Conservation (phyloP, 78 protist species). For the Guillardia theta region DNA sequence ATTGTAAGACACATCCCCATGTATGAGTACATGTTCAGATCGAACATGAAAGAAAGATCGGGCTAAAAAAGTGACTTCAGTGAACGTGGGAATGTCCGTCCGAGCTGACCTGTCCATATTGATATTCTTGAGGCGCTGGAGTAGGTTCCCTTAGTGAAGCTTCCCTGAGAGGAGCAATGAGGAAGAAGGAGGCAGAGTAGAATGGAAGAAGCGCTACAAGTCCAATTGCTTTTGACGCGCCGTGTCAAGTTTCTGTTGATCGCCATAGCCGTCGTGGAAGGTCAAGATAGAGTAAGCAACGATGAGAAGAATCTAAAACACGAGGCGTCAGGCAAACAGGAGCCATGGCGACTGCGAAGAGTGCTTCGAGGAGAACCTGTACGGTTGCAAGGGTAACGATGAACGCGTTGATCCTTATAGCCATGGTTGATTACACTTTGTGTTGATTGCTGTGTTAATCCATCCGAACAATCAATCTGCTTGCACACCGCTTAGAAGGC, state of each 20-base stretch:
- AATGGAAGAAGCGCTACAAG: neutral
- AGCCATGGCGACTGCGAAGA: no score
- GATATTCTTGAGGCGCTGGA: neutral
- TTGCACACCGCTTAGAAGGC: no score
- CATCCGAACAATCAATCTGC: no score
- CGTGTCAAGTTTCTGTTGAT: neutral
- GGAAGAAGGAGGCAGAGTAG: neutral
- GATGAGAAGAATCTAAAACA: no score
- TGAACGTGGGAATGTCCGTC: no score
- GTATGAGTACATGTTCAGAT: constrained; percentile 22
- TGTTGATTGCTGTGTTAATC: no score
- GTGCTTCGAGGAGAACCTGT: neutral
- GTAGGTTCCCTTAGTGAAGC: neutral
- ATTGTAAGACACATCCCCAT: constrained; percentile 19
- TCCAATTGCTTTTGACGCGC: neutral
- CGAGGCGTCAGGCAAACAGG: no score
- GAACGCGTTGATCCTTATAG: neutral
- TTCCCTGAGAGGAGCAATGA: no score
- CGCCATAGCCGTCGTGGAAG: neutral
- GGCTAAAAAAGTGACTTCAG: no score
- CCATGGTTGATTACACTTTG: no score
- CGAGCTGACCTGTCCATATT: neutral
- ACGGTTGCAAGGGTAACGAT: neutral
- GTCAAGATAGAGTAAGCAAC: neutral
- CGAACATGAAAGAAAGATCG: neutral